These are phyloP conservation scores for Podila epicladia DNA, from an alignment of 192 early-diverging fungal species.

Conservation along the genomic window DNA sequence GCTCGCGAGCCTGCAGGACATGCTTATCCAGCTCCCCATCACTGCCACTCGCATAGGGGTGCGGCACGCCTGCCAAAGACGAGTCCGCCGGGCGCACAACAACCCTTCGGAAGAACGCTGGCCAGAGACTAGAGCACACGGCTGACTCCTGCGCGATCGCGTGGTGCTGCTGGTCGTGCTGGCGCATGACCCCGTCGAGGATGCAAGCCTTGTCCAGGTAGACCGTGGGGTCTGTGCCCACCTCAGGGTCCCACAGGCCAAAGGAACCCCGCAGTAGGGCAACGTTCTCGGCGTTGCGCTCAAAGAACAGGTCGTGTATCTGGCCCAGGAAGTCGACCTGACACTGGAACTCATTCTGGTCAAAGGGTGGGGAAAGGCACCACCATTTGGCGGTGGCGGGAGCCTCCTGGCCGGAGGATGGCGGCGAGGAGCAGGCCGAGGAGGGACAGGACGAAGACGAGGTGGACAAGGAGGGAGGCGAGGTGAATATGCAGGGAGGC, in stretches of 20 bases:
- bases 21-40: too few relatives aligned
- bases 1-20: too few relatives aligned
- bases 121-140: not conserved
- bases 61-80: too few relatives aligned
- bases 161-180: not conserved
- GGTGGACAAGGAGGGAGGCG: too few relatives aligned
- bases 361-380: not conserved
- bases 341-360: not conserved
- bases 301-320: not conserved
- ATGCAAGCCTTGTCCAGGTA: not conserved
- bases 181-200: not conserved
- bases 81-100: too few relatives aligned
- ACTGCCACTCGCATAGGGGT: too few relatives aligned
- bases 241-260: not conserved
- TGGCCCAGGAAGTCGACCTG: not conserved
- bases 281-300: not conserved
- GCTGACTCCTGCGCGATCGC: not conserved
- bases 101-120: too few relatives aligned
- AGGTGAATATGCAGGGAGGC: too few relatives aligned
- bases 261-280: not conserved
- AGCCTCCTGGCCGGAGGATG: not conserved
- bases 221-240: not conserved
- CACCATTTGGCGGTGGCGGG: not conserved
- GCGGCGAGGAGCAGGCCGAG: too few relatives aligned
- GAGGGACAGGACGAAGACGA: too few relatives aligned